Conservation (phyloP, 495 filamentous ascomycete species). For the Aspergillus conjunctus region DNA sequence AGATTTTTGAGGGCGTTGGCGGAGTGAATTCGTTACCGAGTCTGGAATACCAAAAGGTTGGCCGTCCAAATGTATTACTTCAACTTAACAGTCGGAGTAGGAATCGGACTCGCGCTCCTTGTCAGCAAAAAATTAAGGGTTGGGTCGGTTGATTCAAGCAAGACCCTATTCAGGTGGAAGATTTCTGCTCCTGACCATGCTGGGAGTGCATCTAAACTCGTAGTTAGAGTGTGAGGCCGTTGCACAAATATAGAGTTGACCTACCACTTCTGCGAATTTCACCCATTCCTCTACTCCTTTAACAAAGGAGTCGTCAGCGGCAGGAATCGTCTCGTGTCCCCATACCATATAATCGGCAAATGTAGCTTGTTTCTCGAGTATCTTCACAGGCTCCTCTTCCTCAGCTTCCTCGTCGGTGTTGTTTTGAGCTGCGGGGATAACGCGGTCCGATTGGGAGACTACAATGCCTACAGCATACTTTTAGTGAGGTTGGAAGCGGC, state of each 20-base stretch:
- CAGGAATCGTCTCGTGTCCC: constrained; percentile 74
- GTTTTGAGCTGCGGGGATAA: constrained; percentile 26
- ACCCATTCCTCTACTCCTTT: constrained; percentile 83
- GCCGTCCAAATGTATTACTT: too few relatives aligned
- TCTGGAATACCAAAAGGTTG: too few relatives aligned
- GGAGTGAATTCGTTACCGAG: too few relatives aligned
- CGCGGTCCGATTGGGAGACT: constrained; percentile 40
- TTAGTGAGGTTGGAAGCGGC: not conserved
- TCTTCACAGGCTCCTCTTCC: constrained; percentile 54
- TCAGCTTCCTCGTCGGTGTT: constrained; percentile 33
- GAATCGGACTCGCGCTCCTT: too few relatives aligned
- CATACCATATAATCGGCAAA: constrained; percentile 83
- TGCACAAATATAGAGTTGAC: constrained; percentile 15
- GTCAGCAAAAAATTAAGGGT: too few relatives aligned
- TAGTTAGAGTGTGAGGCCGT: constrained; percentile 2
- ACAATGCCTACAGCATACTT: constrained; percentile 38
- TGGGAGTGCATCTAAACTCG: constrained; percentile 40
- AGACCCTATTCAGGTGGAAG: constrained; percentile 14
- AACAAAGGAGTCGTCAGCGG: constrained; percentile 69
- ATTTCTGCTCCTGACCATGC: constrained; percentile 16
- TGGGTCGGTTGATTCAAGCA: constrained; percentile 11
- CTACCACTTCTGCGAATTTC: constrained; percentile 66
- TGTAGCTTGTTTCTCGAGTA: constrained; percentile 62
- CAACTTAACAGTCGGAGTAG: too few relatives aligned
- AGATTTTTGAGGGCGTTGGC: too few relatives aligned